Percentiles rank a stretch among this genome's conserved stretches.
Evolutionary conservation across 495 filamentous ascomycete species (phyloP).

Genomic region (Talaromyces stipitatus): DNA sequence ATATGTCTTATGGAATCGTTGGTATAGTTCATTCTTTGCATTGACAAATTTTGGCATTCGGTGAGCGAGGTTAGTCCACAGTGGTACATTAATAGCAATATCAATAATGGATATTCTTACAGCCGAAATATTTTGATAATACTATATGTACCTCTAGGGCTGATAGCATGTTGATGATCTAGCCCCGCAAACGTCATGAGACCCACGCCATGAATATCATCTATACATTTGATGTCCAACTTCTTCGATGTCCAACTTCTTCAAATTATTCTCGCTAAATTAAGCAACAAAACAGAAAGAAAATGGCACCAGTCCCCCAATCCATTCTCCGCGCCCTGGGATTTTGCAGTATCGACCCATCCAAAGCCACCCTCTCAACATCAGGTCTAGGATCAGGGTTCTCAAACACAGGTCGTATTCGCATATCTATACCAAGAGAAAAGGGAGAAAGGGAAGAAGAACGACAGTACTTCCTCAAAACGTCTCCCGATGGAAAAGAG

Average conservation of each 20-base stretch:
- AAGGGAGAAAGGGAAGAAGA: conserved; percentile 39
- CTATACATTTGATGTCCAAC: too few species aligned
- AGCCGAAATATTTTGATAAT: too few species aligned
- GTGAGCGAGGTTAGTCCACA: not conserved
- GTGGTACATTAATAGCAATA: not conserved
- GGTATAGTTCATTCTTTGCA: not conserved
- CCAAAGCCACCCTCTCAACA: conserved; percentile 46
- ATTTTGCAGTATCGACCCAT: conserved; percentile 40
- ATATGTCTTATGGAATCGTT: not conserved
- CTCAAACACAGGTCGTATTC: conserved; percentile 64
- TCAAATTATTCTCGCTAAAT: too few species aligned
- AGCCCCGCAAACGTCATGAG: conserved; percentile 15
- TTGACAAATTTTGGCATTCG: conserved; percentile 4
- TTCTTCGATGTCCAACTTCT: not conserved
- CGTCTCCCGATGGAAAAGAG: conserved; percentile 46
- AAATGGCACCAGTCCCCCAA: conserved; percentile 41
- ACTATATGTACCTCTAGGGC: too few species aligned
- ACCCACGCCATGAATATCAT: conserved; percentile 6
- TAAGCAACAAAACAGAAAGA: conserved; percentile 12
- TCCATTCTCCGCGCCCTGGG: conserved; percentile 59
- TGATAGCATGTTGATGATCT: conserved; percentile 17
- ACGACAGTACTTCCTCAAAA: conserved; percentile 76
- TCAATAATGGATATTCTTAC: too few species aligned
- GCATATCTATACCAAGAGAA: conserved; percentile 28
- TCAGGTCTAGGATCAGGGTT: conserved; percentile 65